Evolutionary conservation across 306 rosid genomes (phyloP), one percentile per base, ranked within the genome.

Genomic region (Betula pendula): DNA sequence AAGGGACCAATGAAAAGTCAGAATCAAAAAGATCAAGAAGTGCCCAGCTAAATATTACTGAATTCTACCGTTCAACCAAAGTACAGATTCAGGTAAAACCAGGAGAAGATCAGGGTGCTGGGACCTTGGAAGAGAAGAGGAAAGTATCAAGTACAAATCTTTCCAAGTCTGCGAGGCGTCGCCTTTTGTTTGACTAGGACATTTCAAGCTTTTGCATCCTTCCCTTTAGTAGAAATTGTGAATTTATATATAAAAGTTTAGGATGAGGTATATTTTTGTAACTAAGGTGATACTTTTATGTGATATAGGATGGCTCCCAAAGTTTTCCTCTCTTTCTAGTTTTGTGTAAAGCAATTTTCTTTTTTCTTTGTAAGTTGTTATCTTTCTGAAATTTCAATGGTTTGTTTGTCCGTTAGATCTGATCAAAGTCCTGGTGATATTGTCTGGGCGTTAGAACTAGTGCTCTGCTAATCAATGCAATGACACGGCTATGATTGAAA

Each of bases 111-210:
- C 73, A 45, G 63, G 84, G 31, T 1, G 78, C 74, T 53, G 86
- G 71, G 72, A 62, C 75, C 44, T 83, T 87, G 17, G 81, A 88
- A 69, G 72, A 12, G 68, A 90, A 85, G 82, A 85, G 90, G 71
- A 79, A 82, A 63, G 62, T 29, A 5, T 78, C 92, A 3, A 81
- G 77, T 51, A 51, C 87, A 20, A 92, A 84, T 33, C 78, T 88
- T 44, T 68, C 94, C 0, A 92, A 95, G 87, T 92, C 97, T 24
- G 94, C 79, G 50, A 83, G 97, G 84, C 96, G 97, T 5, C 91
- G 92, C 72, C 99, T 95, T 83, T 87, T 89, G 80, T 95, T 95
- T 66, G 83, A 87, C 45, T 85, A 89, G 83, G 85, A 49, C 80
- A 35, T 45, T 55, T 20, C 40, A 33, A 62, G 71, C 51, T 31